phyloP scores from a whole-genome alignment of 225 moss, liverwort and hornwort genomes.

The Physcomitrellopsis africana region DNA sequence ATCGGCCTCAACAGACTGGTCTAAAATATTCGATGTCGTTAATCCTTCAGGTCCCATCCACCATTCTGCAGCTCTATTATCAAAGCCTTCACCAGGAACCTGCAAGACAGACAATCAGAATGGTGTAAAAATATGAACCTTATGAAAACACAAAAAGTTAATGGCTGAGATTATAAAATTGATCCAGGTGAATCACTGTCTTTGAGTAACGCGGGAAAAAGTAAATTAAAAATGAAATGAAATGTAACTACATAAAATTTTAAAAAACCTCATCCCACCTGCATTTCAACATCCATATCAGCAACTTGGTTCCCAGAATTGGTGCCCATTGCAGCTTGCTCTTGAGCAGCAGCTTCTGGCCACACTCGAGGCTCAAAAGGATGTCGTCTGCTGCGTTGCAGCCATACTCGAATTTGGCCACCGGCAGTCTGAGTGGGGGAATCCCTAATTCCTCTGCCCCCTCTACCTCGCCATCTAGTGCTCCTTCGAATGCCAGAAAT shows the following conservation, averaged over 20 bases:
- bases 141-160: constrained; percentile 4
- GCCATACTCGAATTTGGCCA: constrained; percentile 75
- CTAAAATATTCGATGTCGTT: constrained; percentile 39
- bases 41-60: constrained; percentile 83
- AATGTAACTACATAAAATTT: too few species aligned
- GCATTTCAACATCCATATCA: constrained; percentile 80
- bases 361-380: constrained; percentile 53
- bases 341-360: constrained; percentile 47
- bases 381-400: constrained; percentile 71
- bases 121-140: constrained; percentile 12
- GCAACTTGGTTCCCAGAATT: constrained; percentile 51
- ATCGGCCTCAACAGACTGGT: constrained; percentile 51
- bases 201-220: constrained; percentile 6
- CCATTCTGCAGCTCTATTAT: constrained; percentile 68
- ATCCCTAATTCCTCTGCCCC: constrained; percentile 71
- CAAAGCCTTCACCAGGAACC: constrained; percentile 57
- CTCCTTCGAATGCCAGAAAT: constrained; percentile 58
- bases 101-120: constrained; percentile 27
- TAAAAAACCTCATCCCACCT: constrained; percentile 29
- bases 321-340: constrained; percentile 39
- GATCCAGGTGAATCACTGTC: background rate
- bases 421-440: constrained; percentile 56
- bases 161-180: background rate
- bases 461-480: constrained; percentile 78
- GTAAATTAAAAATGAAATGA: background rate